Evolutionary conservation across 2,329 filamentous ascomycete species (phyloP).

Genomic region (Huntiella decipiens): DNA sequence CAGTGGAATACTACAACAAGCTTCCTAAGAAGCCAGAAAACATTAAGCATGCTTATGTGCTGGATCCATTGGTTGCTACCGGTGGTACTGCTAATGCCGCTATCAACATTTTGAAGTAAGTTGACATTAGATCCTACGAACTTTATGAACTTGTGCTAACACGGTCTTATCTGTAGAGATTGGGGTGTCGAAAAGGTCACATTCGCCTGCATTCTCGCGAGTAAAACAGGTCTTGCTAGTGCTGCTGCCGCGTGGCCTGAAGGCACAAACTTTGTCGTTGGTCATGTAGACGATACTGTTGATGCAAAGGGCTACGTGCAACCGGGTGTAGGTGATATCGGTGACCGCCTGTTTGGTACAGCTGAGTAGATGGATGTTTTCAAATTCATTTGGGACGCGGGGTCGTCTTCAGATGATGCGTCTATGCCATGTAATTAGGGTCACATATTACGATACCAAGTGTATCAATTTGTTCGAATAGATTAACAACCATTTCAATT

Average conservation of each 20-base stretch:
- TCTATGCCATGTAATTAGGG: no score
- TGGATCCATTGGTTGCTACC: constrained; percentile 87
- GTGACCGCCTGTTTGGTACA: constrained; percentile 55
- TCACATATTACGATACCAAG: no score
- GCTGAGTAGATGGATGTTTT: constrained; percentile 5
- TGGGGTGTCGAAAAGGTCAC: constrained; percentile 79
- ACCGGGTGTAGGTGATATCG: constrained; percentile 77
- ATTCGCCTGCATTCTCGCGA: constrained; percentile 57
- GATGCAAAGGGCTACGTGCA: constrained; percentile 75
- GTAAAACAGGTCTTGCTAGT: constrained; percentile 45
- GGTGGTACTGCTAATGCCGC: constrained; percentile 78
- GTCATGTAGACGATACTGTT: constrained; percentile 55
- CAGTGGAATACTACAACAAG: constrained; percentile 97
- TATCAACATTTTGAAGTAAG: constrained; percentile 52
- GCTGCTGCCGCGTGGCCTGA: constrained; percentile 65
- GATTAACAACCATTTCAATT: no score
- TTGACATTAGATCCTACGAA: neutral
- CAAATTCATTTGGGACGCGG: neutral
- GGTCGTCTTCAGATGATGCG: neutral
- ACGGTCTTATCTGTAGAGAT: constrained; percentile 26
- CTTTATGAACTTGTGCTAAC: neutral
- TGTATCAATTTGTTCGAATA: no score
- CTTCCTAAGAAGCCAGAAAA: constrained; percentile 50
- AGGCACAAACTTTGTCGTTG: constrained; percentile 63
- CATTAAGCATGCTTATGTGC: constrained; percentile 49